Evolutionary conservation across 2,329 filamentous ascomycete genomes (phyloP).

Genomic region (Periconia macrospinosa): DNA sequence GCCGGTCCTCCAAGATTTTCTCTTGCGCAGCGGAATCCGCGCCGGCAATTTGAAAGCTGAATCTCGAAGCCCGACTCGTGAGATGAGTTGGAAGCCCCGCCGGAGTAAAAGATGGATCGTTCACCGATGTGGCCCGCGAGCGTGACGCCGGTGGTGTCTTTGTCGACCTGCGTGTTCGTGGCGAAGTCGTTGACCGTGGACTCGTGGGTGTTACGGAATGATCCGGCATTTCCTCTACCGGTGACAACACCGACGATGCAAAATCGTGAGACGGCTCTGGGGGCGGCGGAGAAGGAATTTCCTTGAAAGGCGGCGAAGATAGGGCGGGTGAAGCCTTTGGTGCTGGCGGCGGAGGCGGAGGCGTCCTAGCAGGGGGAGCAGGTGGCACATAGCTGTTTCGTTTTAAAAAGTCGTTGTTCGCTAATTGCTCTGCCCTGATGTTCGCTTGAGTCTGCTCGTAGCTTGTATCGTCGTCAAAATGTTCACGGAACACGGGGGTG

Average conservation of each 20-base stretch:
- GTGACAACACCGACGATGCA: conserved; percentile 32
- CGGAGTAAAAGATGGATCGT: conserved; percentile 39
- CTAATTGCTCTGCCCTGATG: conserved; percentile 51
- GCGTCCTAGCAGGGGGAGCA: conserved; percentile 15
- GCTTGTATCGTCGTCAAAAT: conserved; percentile 58
- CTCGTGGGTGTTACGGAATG: conserved; percentile 19
- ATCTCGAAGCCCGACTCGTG: conserved; percentile 72
- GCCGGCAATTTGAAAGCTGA: conserved; percentile 80
- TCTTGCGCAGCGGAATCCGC: conserved; percentile 65
- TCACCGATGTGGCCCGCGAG: conserved; percentile 41
- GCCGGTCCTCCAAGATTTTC: conserved; percentile 72
- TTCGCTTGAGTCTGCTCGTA: conserved; percentile 44
- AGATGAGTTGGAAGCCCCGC: conserved; percentile 48
- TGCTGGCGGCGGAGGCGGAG: conserved; percentile 14
- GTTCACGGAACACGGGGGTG: conserved; percentile 63
- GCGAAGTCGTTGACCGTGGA: conserved; percentile 26
- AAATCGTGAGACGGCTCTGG: conserved; percentile 23
- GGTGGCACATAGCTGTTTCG: conserved; percentile 43
- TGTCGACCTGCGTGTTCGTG: conserved; percentile 35
- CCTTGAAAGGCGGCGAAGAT: conserved; percentile 18
- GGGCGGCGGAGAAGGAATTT: conserved; percentile 15
- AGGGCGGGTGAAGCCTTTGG: conserved; percentile 4
- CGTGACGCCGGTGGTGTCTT: conserved; percentile 39
- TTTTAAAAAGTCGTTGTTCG: conserved; percentile 52
- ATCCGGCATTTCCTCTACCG: conserved; percentile 34